A percentile compares a stretch with the other conserved stretches of the same genome.
Conservation (phyloP, 2,329 filamentous ascomycete genomes). For the Blastomyces parvus region DNA sequence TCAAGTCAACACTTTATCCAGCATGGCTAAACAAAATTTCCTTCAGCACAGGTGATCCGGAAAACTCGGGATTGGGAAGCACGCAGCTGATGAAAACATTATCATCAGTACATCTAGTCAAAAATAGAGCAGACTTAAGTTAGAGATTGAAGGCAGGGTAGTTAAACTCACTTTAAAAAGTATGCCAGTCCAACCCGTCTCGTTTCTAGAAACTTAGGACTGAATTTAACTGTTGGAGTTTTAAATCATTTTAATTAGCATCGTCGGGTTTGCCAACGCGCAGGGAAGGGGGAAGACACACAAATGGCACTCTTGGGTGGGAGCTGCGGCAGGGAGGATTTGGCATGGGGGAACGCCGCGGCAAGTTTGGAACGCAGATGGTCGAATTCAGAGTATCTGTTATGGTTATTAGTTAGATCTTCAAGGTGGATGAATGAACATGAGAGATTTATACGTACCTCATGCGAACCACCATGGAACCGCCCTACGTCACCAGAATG, state of each 20-base stretch:
- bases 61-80: conserved; percentile 85
- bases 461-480: conserved; percentile 51
- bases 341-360: conserved; percentile 72
- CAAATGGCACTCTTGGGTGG: conserved; percentile 88
- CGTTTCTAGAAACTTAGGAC: conserved; percentile 74
- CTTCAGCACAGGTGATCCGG: conserved; percentile 79
- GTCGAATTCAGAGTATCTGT: conserved; percentile 86
- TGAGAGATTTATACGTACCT: conserved; percentile 33
- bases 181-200: conserved; percentile 75
- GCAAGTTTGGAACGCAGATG: conserved; percentile 64
- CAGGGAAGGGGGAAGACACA: conserved; percentile 34
- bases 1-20: background rate
- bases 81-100: conserved; percentile 56
- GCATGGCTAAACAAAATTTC: conserved; percentile 63
- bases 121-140: too few relatives aligned
- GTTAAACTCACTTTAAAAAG: conserved; percentile 69
- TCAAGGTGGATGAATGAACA: background rate
- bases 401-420: too few relatives aligned
- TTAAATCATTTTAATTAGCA: background rate
- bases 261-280: background rate
- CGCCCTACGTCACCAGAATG: conserved; percentile 34
- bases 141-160: background rate
- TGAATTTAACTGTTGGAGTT: conserved; percentile 49
- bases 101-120: conserved; percentile 6
- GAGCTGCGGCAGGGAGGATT: conserved; percentile 74